Conservation (phyloP, 306 rosid species). For the Begonia loranthoides region DNA sequence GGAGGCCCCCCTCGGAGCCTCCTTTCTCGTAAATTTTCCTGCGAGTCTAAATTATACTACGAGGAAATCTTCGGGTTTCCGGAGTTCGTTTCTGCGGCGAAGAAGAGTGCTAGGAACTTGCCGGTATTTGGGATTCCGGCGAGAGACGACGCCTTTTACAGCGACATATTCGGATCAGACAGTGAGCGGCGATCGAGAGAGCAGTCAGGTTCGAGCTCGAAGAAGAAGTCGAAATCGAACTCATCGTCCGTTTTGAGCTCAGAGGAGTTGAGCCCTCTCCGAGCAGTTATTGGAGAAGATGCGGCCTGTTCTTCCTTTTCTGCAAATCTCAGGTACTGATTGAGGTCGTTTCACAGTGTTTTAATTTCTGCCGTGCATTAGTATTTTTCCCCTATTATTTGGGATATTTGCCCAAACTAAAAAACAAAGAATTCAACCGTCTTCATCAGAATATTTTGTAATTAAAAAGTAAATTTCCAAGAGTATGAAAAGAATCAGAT, state of each 20-base stretch:
- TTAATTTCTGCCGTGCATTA: background rate
- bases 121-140: constrained; percentile 62
- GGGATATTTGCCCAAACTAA: no score
- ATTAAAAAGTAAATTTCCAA: no score
- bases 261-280: constrained; percentile 74
- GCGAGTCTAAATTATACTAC: constrained; percentile 19
- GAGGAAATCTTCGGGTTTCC: constrained; percentile 46
- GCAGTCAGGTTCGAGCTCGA: constrained; percentile 50
- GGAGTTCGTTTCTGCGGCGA: constrained; percentile 18
- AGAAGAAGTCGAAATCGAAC: constrained; percentile 46
- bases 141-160: constrained; percentile 43
- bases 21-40: constrained; percentile 33
- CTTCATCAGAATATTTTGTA: no score
- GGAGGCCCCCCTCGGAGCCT: constrained; percentile 84
- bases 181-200: constrained; percentile 65
- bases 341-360: background rate
- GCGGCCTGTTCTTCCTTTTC: constrained; percentile 54
- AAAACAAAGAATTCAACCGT: no score
- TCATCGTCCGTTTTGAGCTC: constrained; percentile 83
- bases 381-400: no score
- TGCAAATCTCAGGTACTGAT: constrained; percentile 63
- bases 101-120: constrained; percentile 28
- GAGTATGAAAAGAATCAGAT: no score
- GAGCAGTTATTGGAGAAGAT: constrained; percentile 47
- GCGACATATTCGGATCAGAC: constrained; percentile 62